phyloP scores from a whole-genome alignment of 805 yeast genomes.

The Yamadazyma ubonensis region DNA sequence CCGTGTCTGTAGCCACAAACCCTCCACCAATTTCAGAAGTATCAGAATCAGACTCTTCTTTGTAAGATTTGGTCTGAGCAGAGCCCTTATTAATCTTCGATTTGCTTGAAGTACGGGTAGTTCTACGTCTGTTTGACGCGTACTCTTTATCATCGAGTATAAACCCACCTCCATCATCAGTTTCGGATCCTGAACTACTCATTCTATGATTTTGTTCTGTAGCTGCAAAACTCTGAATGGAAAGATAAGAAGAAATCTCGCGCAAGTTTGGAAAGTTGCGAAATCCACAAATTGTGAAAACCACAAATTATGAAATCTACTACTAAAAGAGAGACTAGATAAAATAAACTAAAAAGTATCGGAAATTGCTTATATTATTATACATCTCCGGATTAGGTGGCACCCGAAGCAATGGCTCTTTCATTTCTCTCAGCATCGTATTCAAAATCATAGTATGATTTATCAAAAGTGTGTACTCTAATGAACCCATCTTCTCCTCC shows the following conservation, averaged over 20 bases:
- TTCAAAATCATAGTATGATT: slow-evolving; percentile 87
- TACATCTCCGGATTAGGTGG: slow-evolving; percentile 3
- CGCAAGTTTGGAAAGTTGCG: neutral
- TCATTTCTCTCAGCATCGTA: slow-evolving; percentile 89
- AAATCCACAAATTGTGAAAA: neutral
- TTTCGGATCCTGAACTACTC: slow-evolving; percentile 4
- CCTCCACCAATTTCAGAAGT: slow-evolving; percentile 15
- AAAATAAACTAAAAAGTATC: neutral
- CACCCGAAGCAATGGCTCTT: slow-evolving; percentile 13
- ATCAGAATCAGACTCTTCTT: slow-evolving; percentile 20
- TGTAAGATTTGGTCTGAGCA: slow-evolving; percentile 22
- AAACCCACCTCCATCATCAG: slow-evolving; percentile 40
- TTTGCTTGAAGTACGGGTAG: slow-evolving; percentile 9
- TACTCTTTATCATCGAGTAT: slow-evolving; percentile 36
- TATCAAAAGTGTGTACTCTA: slow-evolving; percentile 91
- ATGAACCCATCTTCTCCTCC: slow-evolving; percentile 99
- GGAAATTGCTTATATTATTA: slow-evolving; percentile 3
- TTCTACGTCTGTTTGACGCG: slow-evolving; percentile 19
- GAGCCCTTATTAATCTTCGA: slow-evolving; percentile 10
- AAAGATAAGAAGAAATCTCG: neutral
- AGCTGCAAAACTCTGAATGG: slow-evolving; percentile 4
- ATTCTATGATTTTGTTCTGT: neutral
- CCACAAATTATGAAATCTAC: too few relatives aligned
- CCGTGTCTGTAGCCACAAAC: slow-evolving; percentile 4
- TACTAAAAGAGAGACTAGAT: too few relatives aligned